These are phyloP conservation scores for Schizochytrium sp. DNA, from an alignment of 108 stramenopile species.

Conservation along the genomic window DNA sequence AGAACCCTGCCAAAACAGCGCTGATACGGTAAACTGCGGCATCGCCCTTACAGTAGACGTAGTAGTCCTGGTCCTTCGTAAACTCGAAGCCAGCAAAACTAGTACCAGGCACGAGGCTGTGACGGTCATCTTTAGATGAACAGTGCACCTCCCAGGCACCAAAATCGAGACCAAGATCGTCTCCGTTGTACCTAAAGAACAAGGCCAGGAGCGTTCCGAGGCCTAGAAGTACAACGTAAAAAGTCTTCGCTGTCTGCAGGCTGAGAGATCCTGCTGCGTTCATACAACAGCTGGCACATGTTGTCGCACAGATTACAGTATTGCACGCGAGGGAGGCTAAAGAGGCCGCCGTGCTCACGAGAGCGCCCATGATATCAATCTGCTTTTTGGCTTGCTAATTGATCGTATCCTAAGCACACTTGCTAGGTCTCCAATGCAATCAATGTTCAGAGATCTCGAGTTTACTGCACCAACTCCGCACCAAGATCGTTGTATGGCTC, in stretches of 20 bases:
- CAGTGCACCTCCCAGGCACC: constrained; percentile 45
- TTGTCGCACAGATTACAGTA: constrained; percentile 5
- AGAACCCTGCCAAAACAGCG: constrained; percentile 2
- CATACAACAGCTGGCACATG: constrained; percentile 21
- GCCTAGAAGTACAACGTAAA: constrained; percentile 20
- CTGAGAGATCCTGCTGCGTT: constrained; percentile 15
- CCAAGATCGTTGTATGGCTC: no score
- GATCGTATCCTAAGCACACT: no score
- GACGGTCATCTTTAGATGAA: constrained; percentile 2
- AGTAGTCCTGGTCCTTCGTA: background rate
- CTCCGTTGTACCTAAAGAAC: constrained; percentile 45
- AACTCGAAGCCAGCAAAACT: background rate
- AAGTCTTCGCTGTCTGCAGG: constrained; percentile 33
- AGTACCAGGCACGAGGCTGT: constrained; percentile 2
- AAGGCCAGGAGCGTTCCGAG: constrained; percentile 55
- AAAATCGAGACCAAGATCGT: constrained; percentile 15
- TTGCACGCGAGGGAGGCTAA: constrained; percentile 31
- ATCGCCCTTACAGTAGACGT: constrained; percentile 53
- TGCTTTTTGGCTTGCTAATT: background rate
- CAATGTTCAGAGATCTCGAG: no score
- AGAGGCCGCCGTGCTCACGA: constrained; percentile 20
- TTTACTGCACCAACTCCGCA: no score
- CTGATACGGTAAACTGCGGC: constrained; percentile 45
- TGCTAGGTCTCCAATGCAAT: no score
- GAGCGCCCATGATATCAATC: background rate